Conservation (phyloP, 148 eudicot genomes). For the Salicornia ramosissima region DNA sequence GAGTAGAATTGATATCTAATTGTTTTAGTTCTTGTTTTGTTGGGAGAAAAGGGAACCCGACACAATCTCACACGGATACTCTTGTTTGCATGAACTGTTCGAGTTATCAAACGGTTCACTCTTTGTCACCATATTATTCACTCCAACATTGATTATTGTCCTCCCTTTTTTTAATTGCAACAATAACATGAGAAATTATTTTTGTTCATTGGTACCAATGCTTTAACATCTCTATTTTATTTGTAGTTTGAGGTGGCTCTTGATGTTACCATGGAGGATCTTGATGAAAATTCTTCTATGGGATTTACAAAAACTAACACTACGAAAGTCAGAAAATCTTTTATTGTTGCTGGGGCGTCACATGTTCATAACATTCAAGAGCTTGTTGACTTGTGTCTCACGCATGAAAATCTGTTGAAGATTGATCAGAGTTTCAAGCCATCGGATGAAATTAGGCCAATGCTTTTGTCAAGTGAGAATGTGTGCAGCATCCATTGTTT, state of each 20-base stretch:
- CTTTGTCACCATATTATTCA: no score
- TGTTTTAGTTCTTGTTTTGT: background rate
- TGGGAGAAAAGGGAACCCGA: background rate
- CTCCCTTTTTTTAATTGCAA: background rate
- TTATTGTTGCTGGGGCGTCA: background rate
- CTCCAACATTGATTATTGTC: background rate
- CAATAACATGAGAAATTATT: background rate
- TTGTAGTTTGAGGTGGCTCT: background rate
- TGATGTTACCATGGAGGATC: background rate
- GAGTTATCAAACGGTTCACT: no score
- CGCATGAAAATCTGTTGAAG: background rate
- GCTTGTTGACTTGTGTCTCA: background rate
- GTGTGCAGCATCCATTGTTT: background rate
- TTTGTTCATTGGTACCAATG: background rate
- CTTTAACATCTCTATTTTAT: background rate
- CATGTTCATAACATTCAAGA: background rate
- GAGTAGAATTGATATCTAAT: background rate
- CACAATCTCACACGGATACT: background rate
- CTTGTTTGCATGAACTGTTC: no score
- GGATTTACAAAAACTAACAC: background rate
- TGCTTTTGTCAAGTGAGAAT: background rate
- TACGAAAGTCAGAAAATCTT: background rate
- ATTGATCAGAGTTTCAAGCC: background rate
- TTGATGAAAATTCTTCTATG: background rate
- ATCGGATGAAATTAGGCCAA: background rate